phyloP scores from a whole-genome alignment of 306 rosid species.

The Cicer pinnatifidum region DNA sequence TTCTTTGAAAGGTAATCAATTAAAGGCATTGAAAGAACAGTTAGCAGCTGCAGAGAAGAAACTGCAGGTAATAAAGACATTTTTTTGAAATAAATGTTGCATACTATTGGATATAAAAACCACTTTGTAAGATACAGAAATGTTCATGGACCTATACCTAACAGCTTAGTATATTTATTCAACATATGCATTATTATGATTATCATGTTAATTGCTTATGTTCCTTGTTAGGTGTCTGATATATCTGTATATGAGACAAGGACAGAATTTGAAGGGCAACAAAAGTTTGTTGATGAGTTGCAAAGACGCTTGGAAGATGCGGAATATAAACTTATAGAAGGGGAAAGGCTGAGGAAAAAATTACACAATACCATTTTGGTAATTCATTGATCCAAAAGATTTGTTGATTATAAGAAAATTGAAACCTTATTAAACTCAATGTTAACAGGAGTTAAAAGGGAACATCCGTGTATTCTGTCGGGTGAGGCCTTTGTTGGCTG shows the following conservation, averaged over 20 bases:
- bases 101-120: not conserved
- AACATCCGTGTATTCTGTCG: constrained; percentile 98
- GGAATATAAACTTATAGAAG: constrained; percentile 86
- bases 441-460: constrained; percentile 86
- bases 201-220: constrained; percentile 35
- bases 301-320: constrained; percentile 75
- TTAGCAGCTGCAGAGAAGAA: constrained; percentile 71
- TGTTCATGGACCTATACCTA: not conserved
- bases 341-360: constrained; percentile 87
- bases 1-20: constrained; percentile 60
- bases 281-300: constrained; percentile 64
- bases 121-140: not conserved
- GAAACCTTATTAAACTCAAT: constrained; percentile 40
- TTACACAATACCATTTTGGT: constrained; percentile 95
- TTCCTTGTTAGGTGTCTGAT: constrained; percentile 66
- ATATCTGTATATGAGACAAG: constrained; percentile 67
- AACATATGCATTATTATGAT: not conserved
- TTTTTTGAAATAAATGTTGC: not conserved
- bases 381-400: constrained; percentile 39
- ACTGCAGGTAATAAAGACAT: constrained; percentile 66
- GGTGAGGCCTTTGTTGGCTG: constrained; percentile 86
- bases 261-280: constrained; percentile 81
- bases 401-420: constrained; percentile 19
- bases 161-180: not conserved
- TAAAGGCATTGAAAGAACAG: constrained; percentile 66